A percentile compares a stretch with the other conserved stretches of the same genome.
Conservation (phyloP, 352 stramenopile species). For the Ochromonadaceae sp. region DNA sequence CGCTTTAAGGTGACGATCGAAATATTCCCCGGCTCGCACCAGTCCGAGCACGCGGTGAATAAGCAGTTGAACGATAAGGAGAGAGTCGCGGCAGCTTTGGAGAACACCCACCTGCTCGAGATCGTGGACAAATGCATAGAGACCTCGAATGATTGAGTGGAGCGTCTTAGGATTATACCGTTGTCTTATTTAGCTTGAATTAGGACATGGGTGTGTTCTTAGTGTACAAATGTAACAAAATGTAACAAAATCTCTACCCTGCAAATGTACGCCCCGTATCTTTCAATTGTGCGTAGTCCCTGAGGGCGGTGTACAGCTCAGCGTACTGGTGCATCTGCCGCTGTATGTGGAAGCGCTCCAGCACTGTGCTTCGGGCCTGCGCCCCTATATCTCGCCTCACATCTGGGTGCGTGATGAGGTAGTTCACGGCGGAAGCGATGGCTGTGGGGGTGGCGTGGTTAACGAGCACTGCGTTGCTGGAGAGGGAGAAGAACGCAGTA, state of each 20-base stretch:
- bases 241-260: too few species aligned
- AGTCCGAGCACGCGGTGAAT: conserved; percentile 74
- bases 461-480: not conserved
- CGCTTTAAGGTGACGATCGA: conserved; percentile 75
- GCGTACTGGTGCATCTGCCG: too few species aligned
- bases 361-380: too few species aligned
- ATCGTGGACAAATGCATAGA: conserved; percentile 85
- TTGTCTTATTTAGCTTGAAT: too few species aligned
- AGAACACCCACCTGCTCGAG: conserved; percentile 72
- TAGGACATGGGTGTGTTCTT: too few species aligned
- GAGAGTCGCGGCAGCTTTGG: conserved; percentile 68
- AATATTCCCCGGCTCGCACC: conserved; percentile 70
- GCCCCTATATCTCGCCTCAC: too few species aligned
- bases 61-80: conserved; percentile 89
- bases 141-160: conserved; percentile 61
- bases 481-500: conserved; percentile 12
- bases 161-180: too few species aligned
- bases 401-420: not conserved
- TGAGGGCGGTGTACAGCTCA: too few species aligned
- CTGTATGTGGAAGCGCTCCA: too few species aligned
- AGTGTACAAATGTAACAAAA: too few species aligned
- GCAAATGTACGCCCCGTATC: too few species aligned
- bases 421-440: not conserved
- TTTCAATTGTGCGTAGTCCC: too few species aligned
- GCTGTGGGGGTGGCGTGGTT: not conserved